phyloP scores from a whole-genome alignment of 2,329 filamentous ascomycete species.

The Blastomyces gilchristii region DNA sequence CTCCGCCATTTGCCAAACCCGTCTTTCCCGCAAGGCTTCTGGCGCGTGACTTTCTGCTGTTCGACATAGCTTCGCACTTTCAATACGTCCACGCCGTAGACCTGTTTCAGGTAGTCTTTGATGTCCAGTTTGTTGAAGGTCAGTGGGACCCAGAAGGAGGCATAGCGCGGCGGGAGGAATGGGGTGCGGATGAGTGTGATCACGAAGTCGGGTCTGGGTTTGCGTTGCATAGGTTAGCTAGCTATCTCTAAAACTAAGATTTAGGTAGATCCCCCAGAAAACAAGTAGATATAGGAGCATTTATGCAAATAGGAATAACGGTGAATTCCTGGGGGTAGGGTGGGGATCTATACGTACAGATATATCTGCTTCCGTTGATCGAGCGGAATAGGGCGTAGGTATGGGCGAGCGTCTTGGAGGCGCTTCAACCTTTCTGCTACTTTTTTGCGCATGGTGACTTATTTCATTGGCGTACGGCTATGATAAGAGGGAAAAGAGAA shows the following conservation, averaged over 20 bases:
- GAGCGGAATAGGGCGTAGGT: conserved; percentile 12
- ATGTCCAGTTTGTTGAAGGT: conserved; percentile 94
- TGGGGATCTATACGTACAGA: conserved; percentile 29
- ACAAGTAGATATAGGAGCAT: background rate
- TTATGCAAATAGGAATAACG: background rate
- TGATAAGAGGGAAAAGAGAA: background rate
- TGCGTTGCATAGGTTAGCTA: background rate
- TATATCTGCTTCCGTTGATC: conserved; percentile 35
- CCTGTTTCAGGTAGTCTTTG: conserved; percentile 84
- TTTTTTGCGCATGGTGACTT: conserved; percentile 6
- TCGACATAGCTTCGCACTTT: conserved; percentile 72
- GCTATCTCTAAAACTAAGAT: conserved; percentile 1
- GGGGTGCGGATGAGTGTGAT: conserved; percentile 68
- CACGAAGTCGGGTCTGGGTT: conserved; percentile 63
- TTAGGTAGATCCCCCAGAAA: background rate
- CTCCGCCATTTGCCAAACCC: conserved; percentile 54
- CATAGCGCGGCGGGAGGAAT: conserved; percentile 65
- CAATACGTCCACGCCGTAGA: conserved; percentile 64
- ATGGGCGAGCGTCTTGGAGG: background rate
- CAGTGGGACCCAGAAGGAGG: conserved; percentile 82
- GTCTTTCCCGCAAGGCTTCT: conserved; percentile 27
- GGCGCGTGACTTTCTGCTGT: conserved; percentile 50
- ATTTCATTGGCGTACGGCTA: background rate
- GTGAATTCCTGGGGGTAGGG: conserved; percentile 1
- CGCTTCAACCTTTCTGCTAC: background rate